Evolutionary conservation across 495 filamentous ascomycete species (phyloP).

Genomic region (Parathielavia appendiculata): DNA sequence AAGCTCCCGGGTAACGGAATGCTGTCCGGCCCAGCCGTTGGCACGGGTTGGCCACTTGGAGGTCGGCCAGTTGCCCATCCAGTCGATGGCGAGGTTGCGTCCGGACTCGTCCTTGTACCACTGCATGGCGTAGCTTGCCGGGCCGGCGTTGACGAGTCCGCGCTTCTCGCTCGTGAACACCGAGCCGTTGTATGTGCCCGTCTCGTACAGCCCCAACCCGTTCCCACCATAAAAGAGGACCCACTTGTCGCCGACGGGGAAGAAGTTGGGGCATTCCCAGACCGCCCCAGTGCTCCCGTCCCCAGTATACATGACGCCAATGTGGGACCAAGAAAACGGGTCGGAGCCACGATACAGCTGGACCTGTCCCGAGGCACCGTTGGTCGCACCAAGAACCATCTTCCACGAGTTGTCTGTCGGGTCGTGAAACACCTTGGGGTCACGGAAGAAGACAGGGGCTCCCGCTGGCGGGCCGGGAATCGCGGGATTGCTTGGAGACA

Average conservation of each 20-base stretch:
- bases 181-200: slow-evolving; percentile 3
- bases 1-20: slow-evolving; percentile 8
- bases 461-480: slow-evolving; percentile 1
- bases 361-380: background rate
- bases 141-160: slow-evolving; percentile 6
- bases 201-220: background rate
- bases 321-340: slow-evolving; percentile 5
- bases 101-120: slow-evolving; percentile 11
- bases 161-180: slow-evolving; percentile 9
- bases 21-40: slow-evolving; percentile 9
- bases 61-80: slow-evolving; percentile 5
- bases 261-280: slow-evolving; percentile 11
- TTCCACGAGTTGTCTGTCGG: slow-evolving; percentile 3
- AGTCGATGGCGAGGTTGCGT: slow-evolving; percentile 4
- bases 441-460: background rate
- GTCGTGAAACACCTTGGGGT: slow-evolving; percentile 8
- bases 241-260: slow-evolving; percentile 6
- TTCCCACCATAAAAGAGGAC: slow-evolving; percentile 8
- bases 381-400: background rate
- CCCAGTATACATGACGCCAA: slow-evolving; percentile 3
- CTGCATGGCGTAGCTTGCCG: slow-evolving; percentile 8
- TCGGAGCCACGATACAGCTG: background rate
- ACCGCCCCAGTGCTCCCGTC: background rate
- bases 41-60: slow-evolving; percentile 1
- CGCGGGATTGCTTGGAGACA: slow-evolving; percentile 1